phyloP scores from a whole-genome alignment of 257 asterid species.

The Solanum paucissectum region DNA sequence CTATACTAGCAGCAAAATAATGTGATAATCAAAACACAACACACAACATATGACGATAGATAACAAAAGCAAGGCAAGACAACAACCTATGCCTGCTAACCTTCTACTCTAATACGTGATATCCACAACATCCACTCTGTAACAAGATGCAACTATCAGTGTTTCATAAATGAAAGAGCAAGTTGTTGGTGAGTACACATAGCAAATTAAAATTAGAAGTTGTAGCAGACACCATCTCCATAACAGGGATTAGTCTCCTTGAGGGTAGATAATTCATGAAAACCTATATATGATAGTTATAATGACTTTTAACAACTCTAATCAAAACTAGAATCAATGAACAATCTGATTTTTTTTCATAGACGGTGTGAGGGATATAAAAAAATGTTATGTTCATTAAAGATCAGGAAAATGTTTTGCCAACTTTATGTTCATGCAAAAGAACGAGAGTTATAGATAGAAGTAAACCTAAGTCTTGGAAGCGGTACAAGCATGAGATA shows the following conservation, averaged over 20 bases:
- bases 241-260: neutral
- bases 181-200: neutral
- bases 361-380: neutral
- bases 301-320: neutral
- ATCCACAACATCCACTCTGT: neutral
- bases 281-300: neutral
- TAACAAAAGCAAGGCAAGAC: neutral
- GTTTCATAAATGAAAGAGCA: neutral
- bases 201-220: neutral
- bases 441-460: neutral
- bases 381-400: neutral
- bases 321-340: neutral
- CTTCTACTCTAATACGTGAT: neutral
- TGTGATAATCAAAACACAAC: neutral
- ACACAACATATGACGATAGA: neutral
- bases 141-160: neutral
- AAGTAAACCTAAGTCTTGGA: neutral
- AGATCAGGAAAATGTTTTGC: neutral
- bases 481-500: neutral
- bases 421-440: neutral
- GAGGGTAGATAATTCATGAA: neutral
- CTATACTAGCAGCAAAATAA: neutral
- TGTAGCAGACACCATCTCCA: neutral
- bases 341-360: neutral
- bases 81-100: too few species aligned